Conservation (phyloP, 768 basidiomycete species). For the Obba rivulosa region DNA sequence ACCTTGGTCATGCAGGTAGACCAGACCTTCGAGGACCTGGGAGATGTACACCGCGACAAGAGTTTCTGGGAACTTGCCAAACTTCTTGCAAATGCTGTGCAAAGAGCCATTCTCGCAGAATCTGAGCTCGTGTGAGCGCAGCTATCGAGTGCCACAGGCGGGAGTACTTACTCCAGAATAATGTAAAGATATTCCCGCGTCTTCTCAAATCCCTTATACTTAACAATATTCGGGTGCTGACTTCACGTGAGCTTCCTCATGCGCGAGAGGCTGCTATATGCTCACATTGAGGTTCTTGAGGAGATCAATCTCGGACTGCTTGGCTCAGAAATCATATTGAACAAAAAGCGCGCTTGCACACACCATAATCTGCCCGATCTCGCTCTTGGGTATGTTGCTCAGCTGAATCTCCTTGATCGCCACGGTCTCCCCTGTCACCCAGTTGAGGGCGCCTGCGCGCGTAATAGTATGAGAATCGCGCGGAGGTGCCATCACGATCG, state of each 20-base stretch:
- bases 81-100: conserved; percentile 87
- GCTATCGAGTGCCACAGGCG: neutral
- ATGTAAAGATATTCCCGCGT: conserved; percentile 93
- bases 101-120: conserved; percentile 99
- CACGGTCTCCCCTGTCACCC: conserved; percentile 96
- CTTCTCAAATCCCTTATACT: conserved; percentile 98
- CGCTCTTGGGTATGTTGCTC: conserved; percentile 87
- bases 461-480: neutral
- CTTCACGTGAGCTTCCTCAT: neutral
- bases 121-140: conserved; percentile 30
- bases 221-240: conserved; percentile 95
- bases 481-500: neutral
- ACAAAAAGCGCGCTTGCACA: conserved; percentile 14
- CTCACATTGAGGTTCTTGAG: conserved; percentile 93
- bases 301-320: conserved; percentile 91
- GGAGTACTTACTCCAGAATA: conserved; percentile 73
- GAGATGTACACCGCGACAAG: conserved; percentile 96
- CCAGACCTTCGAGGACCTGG: conserved; percentile 91
- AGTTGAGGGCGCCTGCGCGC: conserved; percentile 74
- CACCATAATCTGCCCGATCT: conserved; percentile 97
- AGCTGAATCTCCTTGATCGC: conserved; percentile 98
- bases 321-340: neutral
- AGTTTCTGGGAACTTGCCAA: conserved; percentile 97
- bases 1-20: conserved; percentile 98
- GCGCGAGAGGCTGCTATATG: conserved; percentile 1